These are phyloP conservation scores for Stagonosporopsis cucurbitacearum DNA, from an alignment of 2,329 filamentous ascomycete species.

Conservation along the genomic window DNA sequence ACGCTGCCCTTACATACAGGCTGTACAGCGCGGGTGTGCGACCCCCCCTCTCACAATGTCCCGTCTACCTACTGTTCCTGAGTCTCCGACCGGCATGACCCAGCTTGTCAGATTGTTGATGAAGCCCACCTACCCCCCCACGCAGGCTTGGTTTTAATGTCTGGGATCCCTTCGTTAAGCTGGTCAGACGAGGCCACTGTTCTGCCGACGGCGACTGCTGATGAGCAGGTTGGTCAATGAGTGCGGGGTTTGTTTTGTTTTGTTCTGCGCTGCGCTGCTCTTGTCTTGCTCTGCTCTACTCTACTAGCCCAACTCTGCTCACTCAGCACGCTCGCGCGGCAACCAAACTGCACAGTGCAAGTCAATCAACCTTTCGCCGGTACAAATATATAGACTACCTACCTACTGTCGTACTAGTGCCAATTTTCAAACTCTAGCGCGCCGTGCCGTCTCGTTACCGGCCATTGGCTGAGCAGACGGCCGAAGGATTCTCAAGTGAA, in stretches of 20 bases:
- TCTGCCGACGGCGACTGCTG: no score
- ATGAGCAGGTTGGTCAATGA: conserved; percentile 4
- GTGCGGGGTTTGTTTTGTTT: no score
- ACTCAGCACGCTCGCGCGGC: no score
- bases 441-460: conserved; percentile 19
- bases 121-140: not conserved
- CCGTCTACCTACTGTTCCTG: conserved; percentile 8
- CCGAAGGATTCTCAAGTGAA: conserved; percentile 5
- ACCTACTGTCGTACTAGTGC: no score
- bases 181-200: conserved; percentile 4
- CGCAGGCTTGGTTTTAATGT: not conserved
- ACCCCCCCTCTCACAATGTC: conserved; percentile 3
- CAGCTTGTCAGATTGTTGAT: conserved; percentile 16
- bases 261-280: no score
- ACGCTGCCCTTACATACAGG: conserved; percentile 4
- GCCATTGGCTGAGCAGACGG: conserved; percentile 5
- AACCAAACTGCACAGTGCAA: no score
- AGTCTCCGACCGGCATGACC: conserved; percentile 10
- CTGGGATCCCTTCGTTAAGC: conserved; percentile 16
- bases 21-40: conserved; percentile 8
- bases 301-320: no score
- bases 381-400: no score
- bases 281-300: no score
- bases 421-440: conserved; percentile 1
- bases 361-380: no score